Base-by-base conservation (phyloP, 2,329 filamentous ascomycete genomes). In the Cercospora beticola region DNA sequence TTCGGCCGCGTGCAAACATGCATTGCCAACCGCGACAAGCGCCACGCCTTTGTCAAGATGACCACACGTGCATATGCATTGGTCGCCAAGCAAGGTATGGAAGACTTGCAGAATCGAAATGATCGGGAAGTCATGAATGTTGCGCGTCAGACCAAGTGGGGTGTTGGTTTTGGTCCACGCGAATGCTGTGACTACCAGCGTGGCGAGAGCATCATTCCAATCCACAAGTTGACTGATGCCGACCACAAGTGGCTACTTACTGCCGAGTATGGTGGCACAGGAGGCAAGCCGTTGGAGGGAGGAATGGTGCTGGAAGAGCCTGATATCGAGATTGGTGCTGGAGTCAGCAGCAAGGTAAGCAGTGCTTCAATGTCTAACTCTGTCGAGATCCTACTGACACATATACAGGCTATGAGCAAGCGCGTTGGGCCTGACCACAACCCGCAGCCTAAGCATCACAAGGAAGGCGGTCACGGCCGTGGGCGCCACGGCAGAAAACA, bases 41-140 rank as follows among this genome's bases (percentile, higher is more conserved):
- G 95, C 18, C 95, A 99, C 80, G 95, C 95, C 5, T 99, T 99
- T 79, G 94, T 99, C 76, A 99, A 99, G 83, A 99, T 99, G 95
- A 87, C 95, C 73, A 95, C 88, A 71, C 92, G 96, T 43, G 86
- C 88, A 70, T 93, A 97, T 80, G 94, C 95, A 14, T 86, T 97
- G 68, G 84, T 80, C 70, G 95, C 95, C 62, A 96, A 96, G 78
- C 88, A 91, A 43, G 92, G 89, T 62, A 97, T 98, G 89, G 94
- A 97, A 79, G 92, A 89, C 57, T 96, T 97, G 88, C 94, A 97
- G 79, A 89, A 89, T 63, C 88, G 89, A 70, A 88, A 91, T 71
- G 87, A 89, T 68, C 86, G 90, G 5, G 90, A 92, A 62, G 87
- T 91, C 74, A 88, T 92, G 72, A 87, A 93, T 64, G 87, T 84